Conservation (phyloP, 768 basidiomycete species). For the Hericium rajendrae region DNA sequence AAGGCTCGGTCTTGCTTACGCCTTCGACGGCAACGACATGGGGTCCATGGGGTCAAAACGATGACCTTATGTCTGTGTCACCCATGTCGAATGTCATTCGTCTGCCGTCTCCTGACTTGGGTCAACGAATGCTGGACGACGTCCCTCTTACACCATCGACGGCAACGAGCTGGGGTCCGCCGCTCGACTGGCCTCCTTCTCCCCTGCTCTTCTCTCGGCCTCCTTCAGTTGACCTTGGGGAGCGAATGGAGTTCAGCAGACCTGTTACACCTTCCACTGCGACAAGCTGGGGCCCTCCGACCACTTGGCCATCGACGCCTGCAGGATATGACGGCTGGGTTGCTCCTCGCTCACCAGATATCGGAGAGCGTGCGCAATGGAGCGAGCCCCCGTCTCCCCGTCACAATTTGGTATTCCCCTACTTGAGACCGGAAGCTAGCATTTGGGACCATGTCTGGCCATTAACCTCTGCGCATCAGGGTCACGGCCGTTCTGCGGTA, state of each 20-base stretch:
- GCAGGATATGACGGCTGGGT: not conserved
- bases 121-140: constrained; percentile 16
- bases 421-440: not conserved
- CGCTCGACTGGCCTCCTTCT: constrained; percentile 8
- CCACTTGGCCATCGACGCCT: not conserved
- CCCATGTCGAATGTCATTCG: constrained; percentile 5
- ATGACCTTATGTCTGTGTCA: constrained; percentile 9
- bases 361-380: not conserved
- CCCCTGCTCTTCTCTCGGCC: constrained; percentile 2
- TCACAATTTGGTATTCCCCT: not conserved
- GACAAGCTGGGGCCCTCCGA: constrained; percentile 36
- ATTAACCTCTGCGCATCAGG: not conserved
- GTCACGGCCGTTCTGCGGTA: not conserved
- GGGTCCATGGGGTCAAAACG: constrained; percentile 17
- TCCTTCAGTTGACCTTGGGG: constrained; percentile 27
- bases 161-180: constrained; percentile 14
- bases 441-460: not conserved
- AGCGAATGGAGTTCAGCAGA: constrained; percentile 43
- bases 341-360: not conserved
- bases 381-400: not conserved
- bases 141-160: constrained; percentile 18
- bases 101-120: constrained; percentile 22
- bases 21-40: constrained; percentile 18
- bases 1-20: constrained; percentile 49
- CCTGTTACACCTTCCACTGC: constrained; percentile 42